Base-by-base conservation (phyloP, 73 alveolate species). In the Uronychia setigera region DNA sequence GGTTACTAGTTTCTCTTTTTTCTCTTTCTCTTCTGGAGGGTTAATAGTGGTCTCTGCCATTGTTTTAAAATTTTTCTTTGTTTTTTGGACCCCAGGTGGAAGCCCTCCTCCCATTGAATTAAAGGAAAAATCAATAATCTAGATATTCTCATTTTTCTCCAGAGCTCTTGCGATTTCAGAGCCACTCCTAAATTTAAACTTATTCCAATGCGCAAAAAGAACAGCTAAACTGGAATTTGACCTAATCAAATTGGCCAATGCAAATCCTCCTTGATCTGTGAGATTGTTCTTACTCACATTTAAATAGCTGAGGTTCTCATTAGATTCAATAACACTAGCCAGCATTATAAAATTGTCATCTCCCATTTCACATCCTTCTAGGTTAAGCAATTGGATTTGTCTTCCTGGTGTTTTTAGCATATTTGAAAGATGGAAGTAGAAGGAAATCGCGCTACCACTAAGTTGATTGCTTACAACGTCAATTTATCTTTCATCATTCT, bases 51-150 rank as follows among this genome's bases (percentile, higher is more conserved):
- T 29, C 26, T 59, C 32, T 28, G 35, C 75, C 60, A 74, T 32
- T 33, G 31, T 34, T 13, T 67, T 26, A 67, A 67, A 67, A 67
- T 67, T 67, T 5, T 46, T 46, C 67, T 46, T 67, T 9, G 26
- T 67, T 30, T 67, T 28, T 30, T 67, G 13, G 13, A 67, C 29
- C 1, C 32, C 29, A 67, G 79, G 79, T 1, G 29, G 32, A 67
- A 28, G 31, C 14, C 85, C 85, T 19, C 31, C 58, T 32, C 94
- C 94, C 19, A 88, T 34, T 29, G 91, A 59, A 59, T 88, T 88
- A 76, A 88, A 88, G 27, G 91, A 83, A 29, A 88, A 28, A 57
- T 88, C 94, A 33, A 88, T 27, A 60, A 81, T 34, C 57, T 88
- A 14, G 26, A 88, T 34, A 5, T 58, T 28, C 1, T 82, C 84